These are phyloP conservation scores for Rhododendron griersonianum DNA, from an alignment of 148 eudicot species.

Conservation along the genomic window DNA sequence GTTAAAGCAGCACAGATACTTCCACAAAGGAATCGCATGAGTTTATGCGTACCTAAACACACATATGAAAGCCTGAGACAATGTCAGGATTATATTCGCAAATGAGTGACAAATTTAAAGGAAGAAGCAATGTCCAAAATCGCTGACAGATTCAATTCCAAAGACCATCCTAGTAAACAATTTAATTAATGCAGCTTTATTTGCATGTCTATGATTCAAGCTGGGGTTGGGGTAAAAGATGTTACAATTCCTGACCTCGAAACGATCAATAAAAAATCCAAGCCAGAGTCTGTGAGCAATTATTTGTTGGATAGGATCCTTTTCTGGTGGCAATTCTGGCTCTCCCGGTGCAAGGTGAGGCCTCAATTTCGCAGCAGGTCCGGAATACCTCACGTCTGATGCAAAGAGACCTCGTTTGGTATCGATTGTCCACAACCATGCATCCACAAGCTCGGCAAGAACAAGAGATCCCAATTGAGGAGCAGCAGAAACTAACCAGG, in stretches of 20 bases:
- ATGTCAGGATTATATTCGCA: not conserved
- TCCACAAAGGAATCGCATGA: not conserved
- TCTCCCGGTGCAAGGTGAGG: slow-evolving; percentile 96
- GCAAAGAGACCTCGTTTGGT: slow-evolving; percentile 96
- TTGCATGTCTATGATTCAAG: not conserved
- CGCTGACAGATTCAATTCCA: not conserved
- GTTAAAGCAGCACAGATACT: not conserved
- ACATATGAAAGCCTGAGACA: not conserved
- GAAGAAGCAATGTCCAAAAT: not conserved
- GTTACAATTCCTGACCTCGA: slow-evolving; percentile 55
- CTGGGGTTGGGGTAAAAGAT: not conserved
- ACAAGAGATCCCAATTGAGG: slow-evolving; percentile 89
- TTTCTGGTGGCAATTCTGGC: slow-evolving; percentile 77
- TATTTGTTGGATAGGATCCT: slow-evolving; percentile 89
- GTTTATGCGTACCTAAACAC: not conserved
- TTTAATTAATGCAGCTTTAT: not conserved
- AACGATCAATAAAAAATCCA: slow-evolving; percentile 93
- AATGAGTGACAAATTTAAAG: not conserved
- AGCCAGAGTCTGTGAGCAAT: slow-evolving; percentile 98
- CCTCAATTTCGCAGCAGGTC: slow-evolving; percentile 85
- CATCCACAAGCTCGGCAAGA: slow-evolving; percentile 98
- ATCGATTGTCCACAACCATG: slow-evolving; percentile 99
- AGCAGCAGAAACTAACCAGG: slow-evolving; percentile 99
- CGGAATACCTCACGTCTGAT: slow-evolving; percentile 69
- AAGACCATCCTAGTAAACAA: not conserved